These are phyloP conservation scores for Colletotrichum ledebouriae DNA, from an alignment of 2,329 filamentous ascomycete genomes.

Conservation along the genomic window DNA sequence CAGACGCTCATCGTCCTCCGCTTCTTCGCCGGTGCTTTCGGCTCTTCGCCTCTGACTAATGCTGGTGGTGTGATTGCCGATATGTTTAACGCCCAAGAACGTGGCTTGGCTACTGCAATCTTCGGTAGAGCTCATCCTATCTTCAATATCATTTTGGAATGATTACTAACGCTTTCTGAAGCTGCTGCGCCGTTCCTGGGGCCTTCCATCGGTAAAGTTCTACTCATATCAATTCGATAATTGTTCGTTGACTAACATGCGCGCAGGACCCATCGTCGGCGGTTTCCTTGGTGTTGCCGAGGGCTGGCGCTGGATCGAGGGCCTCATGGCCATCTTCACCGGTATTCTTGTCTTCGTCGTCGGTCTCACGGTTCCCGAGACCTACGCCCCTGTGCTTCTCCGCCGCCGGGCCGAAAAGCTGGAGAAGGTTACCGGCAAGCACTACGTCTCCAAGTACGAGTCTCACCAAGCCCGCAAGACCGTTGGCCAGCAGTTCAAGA, in stretches of 20 bases:
- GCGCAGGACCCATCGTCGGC: constrained; percentile 74
- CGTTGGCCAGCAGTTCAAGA: constrained; percentile 60
- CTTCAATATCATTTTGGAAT: too few species aligned
- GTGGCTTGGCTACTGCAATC: constrained; percentile 71
- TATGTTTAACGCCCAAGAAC: constrained; percentile 65
- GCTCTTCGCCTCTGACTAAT: constrained; percentile 73
- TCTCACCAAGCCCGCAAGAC: constrained; percentile 56
- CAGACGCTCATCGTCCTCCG: constrained; percentile 70
- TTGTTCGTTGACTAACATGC: constrained; percentile 68
- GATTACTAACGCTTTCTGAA: too few species aligned
- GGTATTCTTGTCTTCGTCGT: constrained; percentile 43
- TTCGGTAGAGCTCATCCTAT: constrained; percentile 54
- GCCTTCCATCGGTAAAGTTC: constrained; percentile 70
- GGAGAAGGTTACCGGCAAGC: constrained; percentile 43
- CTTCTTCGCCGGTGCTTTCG: constrained; percentile 75
- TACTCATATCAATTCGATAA: constrained; percentile 67
- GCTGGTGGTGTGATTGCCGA: constrained; percentile 73
- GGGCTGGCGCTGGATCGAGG: constrained; percentile 80
- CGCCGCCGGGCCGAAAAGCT: constrained; percentile 46
- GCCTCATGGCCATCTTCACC: constrained; percentile 73
- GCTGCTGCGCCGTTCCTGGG: constrained; percentile 76
- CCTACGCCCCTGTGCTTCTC: constrained; percentile 49
- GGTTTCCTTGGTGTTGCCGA: constrained; percentile 74
- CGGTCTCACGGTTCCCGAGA: constrained; percentile 63
- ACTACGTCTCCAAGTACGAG: constrained; percentile 56